phyloP scores from a whole-genome alignment of 192 early-diverging fungal genomes.

The Dissophora ornata region DNA sequence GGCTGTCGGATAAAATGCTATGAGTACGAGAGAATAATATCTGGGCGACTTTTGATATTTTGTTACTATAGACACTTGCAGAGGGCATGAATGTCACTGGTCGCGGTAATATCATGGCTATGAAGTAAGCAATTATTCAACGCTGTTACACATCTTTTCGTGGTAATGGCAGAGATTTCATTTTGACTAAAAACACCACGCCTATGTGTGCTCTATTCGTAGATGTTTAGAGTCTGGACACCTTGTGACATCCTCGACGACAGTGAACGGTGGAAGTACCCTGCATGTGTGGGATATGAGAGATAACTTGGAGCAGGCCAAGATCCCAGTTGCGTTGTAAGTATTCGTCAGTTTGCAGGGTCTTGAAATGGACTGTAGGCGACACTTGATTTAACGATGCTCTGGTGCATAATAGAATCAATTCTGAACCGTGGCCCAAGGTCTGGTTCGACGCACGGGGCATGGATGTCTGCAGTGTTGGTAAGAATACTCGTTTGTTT shows the following conservation, averaged over 20 bases:
- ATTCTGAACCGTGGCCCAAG: background rate
- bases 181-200: no score
- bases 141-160: no score
- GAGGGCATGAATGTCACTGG: conserved; percentile 21
- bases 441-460: conserved; percentile 28
- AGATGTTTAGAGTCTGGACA: conserved; percentile 46
- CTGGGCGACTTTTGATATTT: background rate
- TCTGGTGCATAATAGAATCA: no score
- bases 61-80: conserved; percentile 9
- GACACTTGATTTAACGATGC: no score
- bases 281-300: conserved; percentile 43
- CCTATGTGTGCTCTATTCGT: no score
- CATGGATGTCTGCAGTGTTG: conserved; percentile 34
- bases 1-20: background rate
- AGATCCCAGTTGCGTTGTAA: conserved; percentile 20
- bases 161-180: no score
- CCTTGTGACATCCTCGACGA: conserved; percentile 24
- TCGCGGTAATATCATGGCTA: conserved; percentile 11
- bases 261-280: background rate
- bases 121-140: conserved; percentile 50
- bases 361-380: no score
- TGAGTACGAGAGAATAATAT: background rate
- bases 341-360: background rate
- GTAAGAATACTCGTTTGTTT: background rate
- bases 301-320: conserved; percentile 1